Conservation (phyloP, 768 basidiomycete species). For the Leccinum fibrillosum region DNA sequence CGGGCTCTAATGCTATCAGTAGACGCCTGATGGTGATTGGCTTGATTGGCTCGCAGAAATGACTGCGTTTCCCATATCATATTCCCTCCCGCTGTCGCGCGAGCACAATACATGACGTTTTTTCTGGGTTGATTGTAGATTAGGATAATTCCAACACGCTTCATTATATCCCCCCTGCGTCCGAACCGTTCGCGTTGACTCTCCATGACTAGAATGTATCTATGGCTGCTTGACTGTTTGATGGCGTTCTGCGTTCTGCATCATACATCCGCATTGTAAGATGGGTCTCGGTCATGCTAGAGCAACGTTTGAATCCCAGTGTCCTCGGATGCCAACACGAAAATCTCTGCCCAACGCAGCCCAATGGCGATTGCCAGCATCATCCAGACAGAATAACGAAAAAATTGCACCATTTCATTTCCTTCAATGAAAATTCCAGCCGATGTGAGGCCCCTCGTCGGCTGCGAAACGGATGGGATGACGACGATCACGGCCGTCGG, state of each 20-base stretch:
- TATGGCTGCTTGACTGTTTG: too few relatives aligned
- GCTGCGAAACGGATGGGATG: background rate
- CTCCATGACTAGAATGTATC: too few relatives aligned
- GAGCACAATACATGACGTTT: conserved; percentile 1
- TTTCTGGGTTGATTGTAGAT: conserved; percentile 11
- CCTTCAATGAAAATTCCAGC: too few relatives aligned
- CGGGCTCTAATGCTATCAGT: conserved; percentile 38
- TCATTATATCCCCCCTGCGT: background rate
- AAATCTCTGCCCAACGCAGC: too few relatives aligned
- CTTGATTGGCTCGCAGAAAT: conserved; percentile 31
- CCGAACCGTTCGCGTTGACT: background rate
- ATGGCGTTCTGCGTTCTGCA: too few relatives aligned
- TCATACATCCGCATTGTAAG: background rate
- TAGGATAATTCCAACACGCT: conserved; percentile 8
- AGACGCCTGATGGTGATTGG: conserved; percentile 53
- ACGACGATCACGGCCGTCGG: background rate
- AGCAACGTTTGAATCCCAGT: background rate
- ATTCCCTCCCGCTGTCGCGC: background rate
- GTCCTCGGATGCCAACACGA: background rate
- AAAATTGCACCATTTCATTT: background rate
- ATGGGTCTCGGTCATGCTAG: too few relatives aligned
- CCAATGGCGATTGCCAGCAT: background rate
- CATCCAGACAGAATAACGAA: background rate
- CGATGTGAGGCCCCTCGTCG: background rate
- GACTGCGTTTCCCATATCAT: background rate